Evolutionary conservation across 140 eudicot species (phyloP).

Genomic region (Flaveria floridana): DNA sequence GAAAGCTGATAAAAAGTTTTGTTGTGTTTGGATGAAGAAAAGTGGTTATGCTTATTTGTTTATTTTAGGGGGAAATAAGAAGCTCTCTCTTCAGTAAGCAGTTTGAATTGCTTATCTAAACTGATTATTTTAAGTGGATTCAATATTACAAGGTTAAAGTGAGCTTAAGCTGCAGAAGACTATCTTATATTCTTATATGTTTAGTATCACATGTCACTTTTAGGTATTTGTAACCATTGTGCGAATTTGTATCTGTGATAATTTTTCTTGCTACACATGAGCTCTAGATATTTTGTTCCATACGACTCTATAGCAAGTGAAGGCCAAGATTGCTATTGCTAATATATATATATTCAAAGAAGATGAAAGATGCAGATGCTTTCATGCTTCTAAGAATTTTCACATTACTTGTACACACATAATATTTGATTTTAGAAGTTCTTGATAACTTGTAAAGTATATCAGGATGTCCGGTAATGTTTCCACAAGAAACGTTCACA

Average conservation of each 20-base stretch:
- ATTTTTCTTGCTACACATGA: not conserved
- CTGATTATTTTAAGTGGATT: too few relatives aligned
- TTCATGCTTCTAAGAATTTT: not conserved
- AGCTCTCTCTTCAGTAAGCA: not conserved
- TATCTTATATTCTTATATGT: slow-evolving; percentile 7
- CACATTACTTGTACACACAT: not conserved
- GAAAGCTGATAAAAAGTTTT: too few relatives aligned
- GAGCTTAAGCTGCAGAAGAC: slow-evolving; percentile 16
- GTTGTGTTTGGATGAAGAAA: not conserved
- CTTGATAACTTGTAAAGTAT: slow-evolving; percentile 14
- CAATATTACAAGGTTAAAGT: not conserved
- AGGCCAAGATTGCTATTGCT: slow-evolving; percentile 5
- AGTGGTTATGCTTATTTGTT: not conserved
- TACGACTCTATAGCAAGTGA: not conserved
- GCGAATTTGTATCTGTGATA: not conserved
- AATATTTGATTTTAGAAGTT: not conserved
- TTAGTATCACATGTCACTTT: not conserved
- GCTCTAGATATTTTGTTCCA: not conserved
- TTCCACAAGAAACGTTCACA: not conserved
- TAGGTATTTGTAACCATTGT: not conserved
- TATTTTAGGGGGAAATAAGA: not conserved
- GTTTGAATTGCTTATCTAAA: not conserved
- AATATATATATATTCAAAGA: not conserved
- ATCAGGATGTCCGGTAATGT: slow-evolving; percentile 19
- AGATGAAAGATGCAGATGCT: slow-evolving; percentile 3